A percentile compares a stretch with the other conserved stretches of the same genome.
Evolutionary conservation across 106 monocot species (phyloP).

Genomic region (Acorus calamus): DNA sequence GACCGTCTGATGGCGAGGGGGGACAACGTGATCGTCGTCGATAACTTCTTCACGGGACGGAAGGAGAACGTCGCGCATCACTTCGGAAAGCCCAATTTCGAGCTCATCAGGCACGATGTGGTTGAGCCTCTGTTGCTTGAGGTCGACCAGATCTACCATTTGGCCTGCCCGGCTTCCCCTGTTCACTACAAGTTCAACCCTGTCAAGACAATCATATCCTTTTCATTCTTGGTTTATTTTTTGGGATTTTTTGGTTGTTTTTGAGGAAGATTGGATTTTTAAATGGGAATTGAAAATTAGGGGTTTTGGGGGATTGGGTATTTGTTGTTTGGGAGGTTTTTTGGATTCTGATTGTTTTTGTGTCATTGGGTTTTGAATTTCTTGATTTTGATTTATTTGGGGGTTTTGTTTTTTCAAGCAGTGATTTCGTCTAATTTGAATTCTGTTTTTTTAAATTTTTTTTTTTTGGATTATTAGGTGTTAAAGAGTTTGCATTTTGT

Average conservation of each 20-base stretch:
- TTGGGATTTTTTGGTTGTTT: background rate
- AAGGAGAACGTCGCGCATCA: conserved; percentile 91
- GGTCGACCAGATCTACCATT: conserved; percentile 94
- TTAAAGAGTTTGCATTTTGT: no score
- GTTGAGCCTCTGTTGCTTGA: conserved; percentile 82
- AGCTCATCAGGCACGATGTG: conserved; percentile 86
- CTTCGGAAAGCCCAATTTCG: conserved; percentile 73
- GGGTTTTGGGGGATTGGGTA: no score
- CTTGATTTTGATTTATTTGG: no score
- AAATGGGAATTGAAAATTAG: no score
- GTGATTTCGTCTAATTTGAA: no score
- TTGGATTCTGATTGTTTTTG: no score
- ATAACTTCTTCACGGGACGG: conserved; percentile 89
- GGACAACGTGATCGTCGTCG: conserved; percentile 79
- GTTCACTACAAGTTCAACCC: conserved; percentile 96
- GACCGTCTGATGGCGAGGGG: conserved; percentile 67
- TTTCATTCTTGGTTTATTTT: conserved; percentile 1
- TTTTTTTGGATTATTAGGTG: no score
- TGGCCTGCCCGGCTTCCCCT: conserved; percentile 87
- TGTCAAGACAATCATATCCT: conserved; percentile 96
- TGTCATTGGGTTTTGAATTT: no score
- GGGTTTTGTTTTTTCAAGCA: no score
- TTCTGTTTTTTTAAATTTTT: no score
- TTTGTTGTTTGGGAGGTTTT: no score
- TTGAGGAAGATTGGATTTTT: no score